Evolutionary conservation across 805 yeast genomes (phyloP).

Genomic region (Metschnikowia rubicola): DNA sequence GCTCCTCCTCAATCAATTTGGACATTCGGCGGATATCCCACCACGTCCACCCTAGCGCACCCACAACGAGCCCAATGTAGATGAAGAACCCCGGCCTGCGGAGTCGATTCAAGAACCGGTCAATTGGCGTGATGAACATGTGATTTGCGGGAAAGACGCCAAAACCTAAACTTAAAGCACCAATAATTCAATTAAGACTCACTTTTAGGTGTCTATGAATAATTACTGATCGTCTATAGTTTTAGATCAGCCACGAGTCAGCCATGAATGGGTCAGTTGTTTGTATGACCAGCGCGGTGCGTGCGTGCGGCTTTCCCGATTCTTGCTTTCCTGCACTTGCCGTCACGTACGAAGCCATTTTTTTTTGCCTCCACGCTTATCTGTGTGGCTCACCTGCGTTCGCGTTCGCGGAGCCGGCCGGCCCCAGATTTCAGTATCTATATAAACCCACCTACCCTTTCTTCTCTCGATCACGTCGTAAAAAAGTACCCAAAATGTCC

Average conservation of each 20-base stretch:
- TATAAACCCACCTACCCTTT: neutral
- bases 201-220: neutral
- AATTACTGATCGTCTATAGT: too few species aligned
- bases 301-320: neutral
- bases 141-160: neutral
- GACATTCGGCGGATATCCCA: conserved; percentile 20
- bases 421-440: neutral
- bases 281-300: too few species aligned
- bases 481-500: conserved; percentile 1
- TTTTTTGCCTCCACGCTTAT: too few species aligned
- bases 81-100: conserved; percentile 35
- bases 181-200: neutral
- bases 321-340: conserved; percentile 7
- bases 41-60: conserved; percentile 19
- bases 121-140: conserved; percentile 26
- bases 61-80: conserved; percentile 30
- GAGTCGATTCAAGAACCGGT: conserved; percentile 26
- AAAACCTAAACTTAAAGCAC: neutral
- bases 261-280: neutral
- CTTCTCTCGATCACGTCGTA: neutral
- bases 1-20: conserved; percentile 10
- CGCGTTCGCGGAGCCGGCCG: neutral
- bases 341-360: neutral
- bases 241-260: neutral
- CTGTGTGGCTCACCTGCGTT: too few species aligned